Base-by-base conservation (phyloP, 371 early-diverging fungal species). In the Mortierella sp. region DNA sequence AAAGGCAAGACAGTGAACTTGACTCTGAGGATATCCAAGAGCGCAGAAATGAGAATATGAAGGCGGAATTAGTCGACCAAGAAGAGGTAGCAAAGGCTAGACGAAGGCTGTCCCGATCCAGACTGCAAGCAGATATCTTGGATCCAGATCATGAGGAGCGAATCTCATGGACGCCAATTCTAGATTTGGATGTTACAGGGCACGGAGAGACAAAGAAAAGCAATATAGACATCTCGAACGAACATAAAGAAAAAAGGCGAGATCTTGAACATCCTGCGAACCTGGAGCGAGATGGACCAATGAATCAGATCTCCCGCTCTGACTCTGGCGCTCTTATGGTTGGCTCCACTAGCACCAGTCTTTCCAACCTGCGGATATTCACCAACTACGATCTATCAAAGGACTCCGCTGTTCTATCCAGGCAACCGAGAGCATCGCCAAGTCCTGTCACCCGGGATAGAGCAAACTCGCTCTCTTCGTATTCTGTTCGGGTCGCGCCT, bases 291-390 rank as follows among this genome's bases (percentile, higher is more conserved):
- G 49, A 49, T 16, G n/a, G 49, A 4, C 16, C n/a, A 12, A 16
- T 5, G 4, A 16, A 4, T 10, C 49, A 49, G 14, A 49, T 69
- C 37, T 30, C 22, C 35, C 68, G 54, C 12, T 68, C 68, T 22
- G 68, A 68, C 52, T 68, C 68, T 1, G 68, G 68, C 5, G 68
- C 68, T 20, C 32, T 68, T 12, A 59, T 68, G 61, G 26, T 47
- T 26, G 52, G 54, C 14, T 69, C 70, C 11, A 54, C 22, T 43
- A 37, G 62, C 18, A 39, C 35, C 37, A 49, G 16, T 49, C 12
- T 49, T 16, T 49, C 49, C 35, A 37, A n/a, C n/a, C 20, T 18
- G 61, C 39, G 10, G 8, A 9, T 39, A 37, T 37, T 18, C 61
- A 60, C 61, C 3, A n/a, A 32, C 35, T 12, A 16, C 16, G n/a